Evolutionary conservation across 768 basidiomycete species (phyloP).

Genomic region (Aureoboletus auriporus): DNA sequence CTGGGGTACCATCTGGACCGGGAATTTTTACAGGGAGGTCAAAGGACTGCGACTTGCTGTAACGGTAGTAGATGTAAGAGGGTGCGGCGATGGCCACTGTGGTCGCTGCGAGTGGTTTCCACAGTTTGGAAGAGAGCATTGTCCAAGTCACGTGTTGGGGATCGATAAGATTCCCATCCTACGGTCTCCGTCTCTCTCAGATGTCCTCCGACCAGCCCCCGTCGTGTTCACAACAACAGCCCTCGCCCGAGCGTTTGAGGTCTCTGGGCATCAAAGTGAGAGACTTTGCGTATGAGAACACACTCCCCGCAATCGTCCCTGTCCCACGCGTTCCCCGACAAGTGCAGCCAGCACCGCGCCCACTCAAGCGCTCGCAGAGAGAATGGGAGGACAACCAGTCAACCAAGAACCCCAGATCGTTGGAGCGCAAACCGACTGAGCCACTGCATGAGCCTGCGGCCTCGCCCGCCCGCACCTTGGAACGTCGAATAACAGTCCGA

Average conservation of each 20-base stretch:
- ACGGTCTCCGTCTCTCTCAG: no score
- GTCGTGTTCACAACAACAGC: constrained; percentile 26
- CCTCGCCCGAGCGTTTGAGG: constrained; percentile 28
- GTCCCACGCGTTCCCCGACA: constrained; percentile 46
- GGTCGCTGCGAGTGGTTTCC: constrained; percentile 62
- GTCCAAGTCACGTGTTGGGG: not conserved
- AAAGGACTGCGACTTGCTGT: constrained; percentile 49
- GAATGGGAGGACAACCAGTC: constrained; percentile 3
- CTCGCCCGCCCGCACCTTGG: constrained; percentile 17
- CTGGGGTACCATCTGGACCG: constrained; percentile 55
- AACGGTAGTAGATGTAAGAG: constrained; percentile 55
- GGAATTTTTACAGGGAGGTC: constrained; percentile 52
- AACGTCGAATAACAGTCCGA: constrained; percentile 10
- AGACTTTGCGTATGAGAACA: constrained; percentile 70
- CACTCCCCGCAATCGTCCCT: constrained; percentile 55
- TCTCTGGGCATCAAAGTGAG: constrained; percentile 41
- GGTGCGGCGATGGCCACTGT: constrained; percentile 54
- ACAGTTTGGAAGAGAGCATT: constrained; percentile 61
- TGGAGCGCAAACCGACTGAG: constrained; percentile 34
- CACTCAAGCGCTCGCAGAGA: constrained; percentile 36
- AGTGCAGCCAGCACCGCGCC: constrained; percentile 39
- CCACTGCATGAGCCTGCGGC: constrained; percentile 26
- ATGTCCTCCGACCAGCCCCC: not conserved
- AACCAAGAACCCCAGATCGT: constrained; percentile 21
- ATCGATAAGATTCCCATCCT: constrained; percentile 27